Evolutionary conservation across 2,329 filamentous ascomycete genomes (phyloP), one percentile per base, ranked within the genome.

Genomic region (Rhexocercosporidium sp.): DNA sequence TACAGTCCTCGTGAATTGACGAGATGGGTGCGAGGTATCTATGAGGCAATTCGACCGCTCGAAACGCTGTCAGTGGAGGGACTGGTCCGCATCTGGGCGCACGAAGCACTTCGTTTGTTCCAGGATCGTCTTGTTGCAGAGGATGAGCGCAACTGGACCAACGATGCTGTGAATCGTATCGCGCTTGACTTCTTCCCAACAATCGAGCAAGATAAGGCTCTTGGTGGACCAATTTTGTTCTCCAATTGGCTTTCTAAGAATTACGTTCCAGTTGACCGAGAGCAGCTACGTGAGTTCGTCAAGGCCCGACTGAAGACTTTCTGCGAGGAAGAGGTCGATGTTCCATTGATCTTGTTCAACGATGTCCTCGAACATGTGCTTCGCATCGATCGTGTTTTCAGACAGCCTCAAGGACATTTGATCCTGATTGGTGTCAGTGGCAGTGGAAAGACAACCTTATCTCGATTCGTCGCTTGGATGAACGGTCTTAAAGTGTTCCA

Each of bases 191-290:
- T 92, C 77, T 99, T 99, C 86, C 96, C 96, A 0, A 97, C 90
- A n/a, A 93, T 99, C 69, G 92, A 99, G 69, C 92, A 97, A 73
- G 86, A 91, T 51, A 91, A 93, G 79, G 94, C 96, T 57, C 87
- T 99, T 34, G 92, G 92, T 71, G 93, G 93, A 0, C 96, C 96
- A 0, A 98, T 99, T 64, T 83, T 99, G 65, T 99, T 97, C 85
- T 99, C 96, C 7, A 99, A 99, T 82, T 99, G 96, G 96, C 86
- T 99, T 6, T 98, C 95, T 14, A 98, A 97, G 88, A 92, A 99
- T 79, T 99, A 99, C 76, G 89, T 98, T 12, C 96, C 96, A 7
- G 96, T 99, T 46, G 94, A 97, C 75, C 92, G 96, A 72, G 96
- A 99, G 77, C 92, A 96, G 75, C 85, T 99, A 44, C 90, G 96